These are phyloP conservation scores for Ciborinia camelliae DNA, from an alignment of 2,329 filamentous ascomycete species.

Conservation along the genomic window DNA sequence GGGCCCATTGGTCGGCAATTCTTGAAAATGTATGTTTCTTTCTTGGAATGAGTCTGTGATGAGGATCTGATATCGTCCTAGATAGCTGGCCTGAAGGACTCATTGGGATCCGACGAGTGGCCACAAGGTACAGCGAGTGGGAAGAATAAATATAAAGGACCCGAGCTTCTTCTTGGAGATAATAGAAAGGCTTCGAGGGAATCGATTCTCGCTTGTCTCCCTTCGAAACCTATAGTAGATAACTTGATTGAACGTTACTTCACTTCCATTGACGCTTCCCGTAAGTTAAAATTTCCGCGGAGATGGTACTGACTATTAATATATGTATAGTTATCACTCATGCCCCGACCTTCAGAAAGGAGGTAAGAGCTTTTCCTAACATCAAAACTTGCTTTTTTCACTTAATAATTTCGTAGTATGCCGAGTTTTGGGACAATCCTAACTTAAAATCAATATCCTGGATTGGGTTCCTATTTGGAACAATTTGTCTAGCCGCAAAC, in stretches of 20 bases:
- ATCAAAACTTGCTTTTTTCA: not conserved
- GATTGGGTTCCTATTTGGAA: conserved; percentile 48
- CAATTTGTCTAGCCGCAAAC: conserved; percentile 19
- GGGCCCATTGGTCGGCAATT: conserved; percentile 13
- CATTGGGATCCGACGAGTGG: conserved; percentile 40
- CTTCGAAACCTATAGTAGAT: conserved; percentile 47
- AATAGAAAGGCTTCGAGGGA: conserved; percentile 38
- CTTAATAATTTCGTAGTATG: conserved; percentile 30
- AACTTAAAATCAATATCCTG: conserved; percentile 43
- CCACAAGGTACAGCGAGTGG: not conserved
- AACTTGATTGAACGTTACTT: conserved; percentile 52
- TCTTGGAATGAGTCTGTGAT: not conserved
- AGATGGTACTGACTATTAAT: not conserved
- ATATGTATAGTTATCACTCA: conserved; percentile 41
- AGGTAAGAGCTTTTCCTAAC: conserved; percentile 32
- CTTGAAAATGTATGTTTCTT: conserved; percentile 13
- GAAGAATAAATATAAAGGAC: conserved; percentile 16
- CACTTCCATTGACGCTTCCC: conserved; percentile 48
- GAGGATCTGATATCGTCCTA: conserved; percentile 44
- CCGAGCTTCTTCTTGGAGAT: conserved; percentile 30
- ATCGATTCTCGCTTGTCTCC: conserved; percentile 48
- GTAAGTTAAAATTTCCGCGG: conserved; percentile 40
- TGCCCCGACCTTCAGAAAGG: conserved; percentile 48
- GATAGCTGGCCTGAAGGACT: conserved; percentile 58
- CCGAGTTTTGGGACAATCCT: conserved; percentile 35